phyloP scores from a whole-genome alignment of 257 asterid species.

The Nicotiana otophora region DNA sequence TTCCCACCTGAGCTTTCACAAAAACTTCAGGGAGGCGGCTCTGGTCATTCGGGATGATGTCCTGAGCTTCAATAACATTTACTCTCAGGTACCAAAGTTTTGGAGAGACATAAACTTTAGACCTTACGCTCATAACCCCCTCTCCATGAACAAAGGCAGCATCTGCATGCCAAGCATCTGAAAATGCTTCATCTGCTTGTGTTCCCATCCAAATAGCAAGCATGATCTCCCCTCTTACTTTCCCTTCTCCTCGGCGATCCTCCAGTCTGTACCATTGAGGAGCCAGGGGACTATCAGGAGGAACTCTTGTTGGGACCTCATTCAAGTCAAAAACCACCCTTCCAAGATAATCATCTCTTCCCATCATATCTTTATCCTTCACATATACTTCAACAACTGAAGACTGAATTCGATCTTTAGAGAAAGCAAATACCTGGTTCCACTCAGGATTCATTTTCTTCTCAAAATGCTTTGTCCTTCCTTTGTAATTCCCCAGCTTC shows the following conservation, averaged over 20 bases:
- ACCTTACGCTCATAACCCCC: slow-evolving; percentile 52
- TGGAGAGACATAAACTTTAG: slow-evolving; percentile 73
- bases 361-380: slow-evolving; percentile 56
- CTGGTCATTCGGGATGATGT: slow-evolving; percentile 40
- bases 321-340: slow-evolving; percentile 52
- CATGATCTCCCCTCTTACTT: slow-evolving; percentile 60
- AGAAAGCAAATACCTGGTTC: slow-evolving; percentile 77
- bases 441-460: slow-evolving; percentile 53
- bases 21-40: slow-evolving; percentile 46
- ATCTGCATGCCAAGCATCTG: slow-evolving; percentile 85
- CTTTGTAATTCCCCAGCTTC: slow-evolving; percentile 73
- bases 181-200: slow-evolving; percentile 71
- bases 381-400: slow-evolving; percentile 57
- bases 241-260: slow-evolving; percentile 46
- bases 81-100: slow-evolving; percentile 79
- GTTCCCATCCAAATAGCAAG: slow-evolving; percentile 74
- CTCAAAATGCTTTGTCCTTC: slow-evolving; percentile 49
- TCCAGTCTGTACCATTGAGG: slow-evolving; percentile 75
- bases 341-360: slow-evolving; percentile 57
- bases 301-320: slow-evolving; percentile 67
- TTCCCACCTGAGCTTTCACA: slow-evolving; percentile 56
- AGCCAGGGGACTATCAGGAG: slow-evolving; percentile 84
- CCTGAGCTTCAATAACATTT: slow-evolving; percentile 77
- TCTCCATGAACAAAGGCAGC: slow-evolving; percentile 61
- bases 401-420: slow-evolving; percentile 65